Percentiles rank a stretch among this genome's conserved stretches.
These are phyloP conservation scores for Rosa chinensis DNA, from an alignment of 306 rosid species.

Conservation along the genomic window DNA sequence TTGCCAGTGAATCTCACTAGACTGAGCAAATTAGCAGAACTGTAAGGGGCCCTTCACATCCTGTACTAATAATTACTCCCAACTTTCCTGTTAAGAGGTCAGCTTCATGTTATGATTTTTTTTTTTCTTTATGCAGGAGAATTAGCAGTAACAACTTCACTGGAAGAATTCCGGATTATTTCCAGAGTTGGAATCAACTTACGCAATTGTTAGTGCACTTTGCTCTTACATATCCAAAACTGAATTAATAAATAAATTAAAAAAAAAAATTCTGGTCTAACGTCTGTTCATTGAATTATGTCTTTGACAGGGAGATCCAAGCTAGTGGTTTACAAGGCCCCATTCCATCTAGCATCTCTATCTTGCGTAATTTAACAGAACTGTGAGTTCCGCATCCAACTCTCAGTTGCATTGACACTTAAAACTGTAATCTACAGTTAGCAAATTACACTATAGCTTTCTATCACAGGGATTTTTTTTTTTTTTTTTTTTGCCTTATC, in stretches of 20 bases:
- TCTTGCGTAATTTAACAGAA: constrained; percentile 10
- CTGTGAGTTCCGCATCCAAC: constrained; percentile 26
- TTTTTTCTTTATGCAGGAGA: constrained; percentile 17
- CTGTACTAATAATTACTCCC: neutral
- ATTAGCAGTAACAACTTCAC: constrained; percentile 36
- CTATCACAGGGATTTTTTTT: neutral
- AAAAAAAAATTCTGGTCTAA: neutral
- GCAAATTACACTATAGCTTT: neutral
- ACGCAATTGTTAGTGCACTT: constrained; percentile 18
- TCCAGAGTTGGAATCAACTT: constrained; percentile 20
- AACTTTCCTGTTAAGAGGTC: neutral
- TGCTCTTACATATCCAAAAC: neutral
- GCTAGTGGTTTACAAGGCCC: constrained; percentile 36
- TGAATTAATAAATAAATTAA: too few species aligned
- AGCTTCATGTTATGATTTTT: neutral
- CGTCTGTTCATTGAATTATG: neutral
- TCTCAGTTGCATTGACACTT: neutral
- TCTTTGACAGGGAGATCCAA: constrained; percentile 31
- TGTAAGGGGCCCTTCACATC: constrained; percentile 22
- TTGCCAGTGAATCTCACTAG: constrained; percentile 18
- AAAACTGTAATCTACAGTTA: too few species aligned
- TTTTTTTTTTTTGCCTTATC: neutral
- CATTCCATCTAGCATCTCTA: constrained; percentile 32
- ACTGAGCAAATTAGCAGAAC: constrained; percentile 20
- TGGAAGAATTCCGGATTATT: constrained; percentile 26